These are phyloP conservation scores for Delphinella strobiligena DNA, from an alignment of 2,329 filamentous ascomycete genomes.

Conservation along the genomic window DNA sequence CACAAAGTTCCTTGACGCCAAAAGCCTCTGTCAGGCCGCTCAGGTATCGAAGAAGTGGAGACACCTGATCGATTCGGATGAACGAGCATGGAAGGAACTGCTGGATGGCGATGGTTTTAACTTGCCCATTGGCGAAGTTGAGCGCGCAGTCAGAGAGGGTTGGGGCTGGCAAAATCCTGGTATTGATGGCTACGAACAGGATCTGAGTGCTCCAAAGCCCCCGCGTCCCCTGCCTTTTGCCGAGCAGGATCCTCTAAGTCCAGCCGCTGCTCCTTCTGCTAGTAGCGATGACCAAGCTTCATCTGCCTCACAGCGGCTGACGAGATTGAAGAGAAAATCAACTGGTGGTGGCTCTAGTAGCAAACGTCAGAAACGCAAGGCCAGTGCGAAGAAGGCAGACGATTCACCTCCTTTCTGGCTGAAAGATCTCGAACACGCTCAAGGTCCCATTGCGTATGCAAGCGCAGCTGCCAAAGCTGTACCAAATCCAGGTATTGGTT, in stretches of 20 bases:
- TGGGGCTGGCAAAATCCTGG: slow-evolving; percentile 93
- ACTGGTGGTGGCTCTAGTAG: slow-evolving; percentile 25
- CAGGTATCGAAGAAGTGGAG: slow-evolving; percentile 94
- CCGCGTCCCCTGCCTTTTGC: slow-evolving; percentile 11
- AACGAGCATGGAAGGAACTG: slow-evolving; percentile 89
- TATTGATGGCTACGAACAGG: slow-evolving; percentile 61
- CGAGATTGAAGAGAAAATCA: slow-evolving; percentile 27
- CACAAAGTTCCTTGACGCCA: slow-evolving; percentile 71
- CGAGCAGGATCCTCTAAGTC: slow-evolving; percentile 6
- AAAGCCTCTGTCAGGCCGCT: slow-evolving; percentile 77
- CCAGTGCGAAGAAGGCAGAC: slow-evolving; percentile 31
- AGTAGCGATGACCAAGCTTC: slow-evolving; percentile 12
- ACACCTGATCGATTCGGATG: slow-evolving; percentile 78
- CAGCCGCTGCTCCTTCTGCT: slow-evolving; percentile 5
- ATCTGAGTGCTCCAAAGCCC: slow-evolving; percentile 51
- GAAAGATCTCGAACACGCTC: slow-evolving; percentile 42
- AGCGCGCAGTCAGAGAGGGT: slow-evolving; percentile 75
- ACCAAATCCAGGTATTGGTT: slow-evolving; percentile 66
- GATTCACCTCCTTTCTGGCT: slow-evolving; percentile 33
- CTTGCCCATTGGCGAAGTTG: slow-evolving; percentile 69
- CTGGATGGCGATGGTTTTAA: slow-evolving; percentile 74
- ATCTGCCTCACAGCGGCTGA: slow-evolving; percentile 15
- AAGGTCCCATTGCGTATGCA: slow-evolving; percentile 78
- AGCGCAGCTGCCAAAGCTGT: slow-evolving; percentile 73
- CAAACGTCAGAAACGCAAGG: slow-evolving; percentile 47